phyloP scores from a whole-genome alignment of 768 basidiomycete genomes.

The Naganishia vaughanmartiniae region DNA sequence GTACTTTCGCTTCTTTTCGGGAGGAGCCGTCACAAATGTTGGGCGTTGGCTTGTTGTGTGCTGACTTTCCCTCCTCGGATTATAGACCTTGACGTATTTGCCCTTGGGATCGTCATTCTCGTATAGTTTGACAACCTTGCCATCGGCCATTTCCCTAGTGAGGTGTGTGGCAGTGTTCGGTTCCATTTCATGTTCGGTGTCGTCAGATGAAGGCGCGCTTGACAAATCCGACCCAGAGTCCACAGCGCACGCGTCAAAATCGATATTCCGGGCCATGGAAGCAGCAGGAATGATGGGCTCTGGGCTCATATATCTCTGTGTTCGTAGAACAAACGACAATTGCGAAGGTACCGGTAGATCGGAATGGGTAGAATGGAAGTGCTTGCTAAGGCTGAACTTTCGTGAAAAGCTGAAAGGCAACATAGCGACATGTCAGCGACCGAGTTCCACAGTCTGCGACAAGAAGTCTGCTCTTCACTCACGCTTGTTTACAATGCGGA shows the following conservation, averaged over 20 bases:
- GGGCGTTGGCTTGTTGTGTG: neutral
- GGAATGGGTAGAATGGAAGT: slow-evolving; percentile 51
- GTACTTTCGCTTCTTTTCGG: neutral
- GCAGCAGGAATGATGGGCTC: neutral
- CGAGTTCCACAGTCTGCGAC: neutral
- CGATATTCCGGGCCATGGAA: neutral
- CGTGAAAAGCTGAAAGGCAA: slow-evolving; percentile 48
- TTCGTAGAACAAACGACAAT: neutral
- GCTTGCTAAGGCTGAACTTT: slow-evolving; percentile 54
- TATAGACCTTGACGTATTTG: neutral
- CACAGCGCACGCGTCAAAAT: neutral
- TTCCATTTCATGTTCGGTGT: neutral
- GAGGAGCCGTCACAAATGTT: neutral
- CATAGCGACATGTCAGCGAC: neutral
- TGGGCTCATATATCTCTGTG: neutral
- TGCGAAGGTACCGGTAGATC: slow-evolving; percentile 4
- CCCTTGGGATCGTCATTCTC: neutral
- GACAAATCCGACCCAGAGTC: neutral
- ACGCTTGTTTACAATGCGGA: slow-evolving; percentile 44
- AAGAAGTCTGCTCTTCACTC: slow-evolving; percentile 19
- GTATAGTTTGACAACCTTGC: neutral
- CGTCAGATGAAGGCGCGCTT: neutral
- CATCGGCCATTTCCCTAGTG: neutral
- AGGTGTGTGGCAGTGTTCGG: neutral
- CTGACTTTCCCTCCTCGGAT: neutral